A percentile compares a stretch with the other conserved stretches of the same genome.
phyloP scores from a whole-genome alignment of 441 rosid species.

The Corymbia calophylla region DNA sequence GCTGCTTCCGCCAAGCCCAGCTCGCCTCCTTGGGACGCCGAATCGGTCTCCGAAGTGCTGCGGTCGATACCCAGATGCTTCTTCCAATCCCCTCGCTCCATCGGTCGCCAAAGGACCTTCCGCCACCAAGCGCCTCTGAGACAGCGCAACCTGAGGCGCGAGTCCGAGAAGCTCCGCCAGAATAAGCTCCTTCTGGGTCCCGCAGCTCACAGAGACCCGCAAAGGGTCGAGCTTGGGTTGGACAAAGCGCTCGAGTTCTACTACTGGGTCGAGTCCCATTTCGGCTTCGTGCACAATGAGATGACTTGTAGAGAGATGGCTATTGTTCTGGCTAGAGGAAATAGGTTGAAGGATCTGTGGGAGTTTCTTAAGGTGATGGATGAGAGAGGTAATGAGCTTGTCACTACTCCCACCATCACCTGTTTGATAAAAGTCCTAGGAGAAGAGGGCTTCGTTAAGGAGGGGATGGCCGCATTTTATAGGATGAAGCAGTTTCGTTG shows the following conservation, averaged over 20 bases:
- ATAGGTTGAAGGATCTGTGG: constrained; percentile 43
- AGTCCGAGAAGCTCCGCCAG: constrained; percentile 21
- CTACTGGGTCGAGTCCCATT: constrained; percentile 47
- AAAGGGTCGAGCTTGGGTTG: constrained; percentile 40
- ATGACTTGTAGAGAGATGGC: constrained; percentile 72
- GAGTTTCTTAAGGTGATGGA: constrained; percentile 51
- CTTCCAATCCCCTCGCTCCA: constrained; percentile 69
- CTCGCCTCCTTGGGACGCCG: constrained; percentile 29
- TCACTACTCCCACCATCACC: constrained; percentile 43
- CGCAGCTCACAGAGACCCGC: constrained; percentile 58
- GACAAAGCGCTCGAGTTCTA: constrained; percentile 59
- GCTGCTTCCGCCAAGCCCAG: constrained; percentile 27
- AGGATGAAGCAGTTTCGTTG: constrained; percentile 71
- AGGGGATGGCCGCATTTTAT: constrained; percentile 55
- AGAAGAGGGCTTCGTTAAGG: constrained; percentile 76
- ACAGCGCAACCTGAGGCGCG: constrained; percentile 49
- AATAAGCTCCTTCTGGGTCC: constrained; percentile 60
- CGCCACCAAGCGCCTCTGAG: constrained; percentile 78
- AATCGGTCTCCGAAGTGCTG: constrained; percentile 47
- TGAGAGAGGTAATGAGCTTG: constrained; percentile 23
- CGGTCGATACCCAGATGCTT: constrained; percentile 65
- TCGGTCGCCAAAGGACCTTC: constrained; percentile 62
- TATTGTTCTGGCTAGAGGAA: constrained; percentile 50
- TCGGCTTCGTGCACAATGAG: constrained; percentile 44
- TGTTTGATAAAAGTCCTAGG: constrained; percentile 95